Conservation (phyloP, 202 grass and related monocot genomes). For the Setaria viridis region DNA sequence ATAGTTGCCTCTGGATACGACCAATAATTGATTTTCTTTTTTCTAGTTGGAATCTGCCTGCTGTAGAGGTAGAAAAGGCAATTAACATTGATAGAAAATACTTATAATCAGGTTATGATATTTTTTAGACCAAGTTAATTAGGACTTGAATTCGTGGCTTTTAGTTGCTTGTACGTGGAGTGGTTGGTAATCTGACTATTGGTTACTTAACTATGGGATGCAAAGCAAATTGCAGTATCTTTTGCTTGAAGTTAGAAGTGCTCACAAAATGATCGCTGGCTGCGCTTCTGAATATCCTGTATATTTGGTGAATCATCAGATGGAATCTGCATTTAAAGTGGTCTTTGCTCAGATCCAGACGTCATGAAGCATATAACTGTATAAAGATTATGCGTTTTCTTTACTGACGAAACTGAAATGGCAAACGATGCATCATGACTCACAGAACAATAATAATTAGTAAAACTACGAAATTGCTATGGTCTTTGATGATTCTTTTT, state of each 20-base stretch:
- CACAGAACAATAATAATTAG: not conserved
- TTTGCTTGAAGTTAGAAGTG: constrained; percentile 40
- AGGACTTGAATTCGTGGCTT: constrained; percentile 11
- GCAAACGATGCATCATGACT: not conserved
- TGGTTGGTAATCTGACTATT: constrained; percentile 19
- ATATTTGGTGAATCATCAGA: constrained; percentile 1
- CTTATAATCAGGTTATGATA: not conserved
- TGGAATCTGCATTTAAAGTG: constrained; percentile 36
- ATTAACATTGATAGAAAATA: not conserved
- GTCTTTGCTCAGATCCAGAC: not conserved
- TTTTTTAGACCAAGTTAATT: not conserved
- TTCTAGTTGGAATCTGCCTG: not conserved
- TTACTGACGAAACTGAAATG: constrained; percentile 20
- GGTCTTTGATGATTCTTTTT: not conserved
- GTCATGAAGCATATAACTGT: not conserved
- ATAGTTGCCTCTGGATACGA: constrained; percentile 6
- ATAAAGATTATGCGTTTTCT: not conserved
- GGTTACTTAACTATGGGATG: not conserved
- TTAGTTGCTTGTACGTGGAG: constrained; percentile 44
- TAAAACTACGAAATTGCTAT: not conserved
- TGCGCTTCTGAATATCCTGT: constrained; percentile 29
- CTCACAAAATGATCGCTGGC: constrained; percentile 20
- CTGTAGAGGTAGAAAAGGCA: not conserved
- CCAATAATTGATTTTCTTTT: not conserved
- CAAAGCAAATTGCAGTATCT: constrained; percentile 35